A percentile compares a stretch with the other conserved stretches of the same genome.
These are phyloP conservation scores for Basidiobolus meristosporus DNA, from an alignment of 371 early-diverging fungal genomes.

Conservation along the genomic window DNA sequence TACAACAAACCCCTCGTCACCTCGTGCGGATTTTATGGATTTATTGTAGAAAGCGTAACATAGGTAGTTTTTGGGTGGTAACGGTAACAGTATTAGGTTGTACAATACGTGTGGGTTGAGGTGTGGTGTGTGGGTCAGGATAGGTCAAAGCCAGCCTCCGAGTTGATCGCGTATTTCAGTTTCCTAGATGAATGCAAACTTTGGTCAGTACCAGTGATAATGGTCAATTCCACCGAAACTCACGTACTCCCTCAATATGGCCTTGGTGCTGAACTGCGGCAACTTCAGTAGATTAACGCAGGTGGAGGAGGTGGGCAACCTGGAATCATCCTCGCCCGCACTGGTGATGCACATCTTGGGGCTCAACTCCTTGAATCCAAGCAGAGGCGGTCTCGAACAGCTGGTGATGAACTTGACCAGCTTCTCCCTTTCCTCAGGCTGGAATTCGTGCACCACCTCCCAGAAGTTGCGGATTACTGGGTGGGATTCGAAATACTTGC, in stretches of 20 bases:
- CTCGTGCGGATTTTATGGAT: no score
- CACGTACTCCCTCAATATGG: constrained; percentile 27
- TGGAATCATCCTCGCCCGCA: constrained; percentile 30
- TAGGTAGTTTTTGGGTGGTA: no score
- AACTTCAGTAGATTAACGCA: constrained; percentile 90
- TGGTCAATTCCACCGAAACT: neutral
- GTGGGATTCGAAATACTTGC: constrained; percentile 43
- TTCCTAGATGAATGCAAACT: constrained; percentile 20
- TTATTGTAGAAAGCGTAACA: no score
- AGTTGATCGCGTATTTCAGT: constrained; percentile 67
- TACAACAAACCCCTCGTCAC: no score
- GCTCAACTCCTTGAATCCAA: constrained; percentile 72
- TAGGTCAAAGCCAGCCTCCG: constrained; percentile 82
- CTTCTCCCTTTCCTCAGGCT: constrained; percentile 36
- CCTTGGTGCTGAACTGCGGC: constrained; percentile 47
- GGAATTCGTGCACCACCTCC: constrained; percentile 45
- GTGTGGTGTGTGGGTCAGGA: constrained; percentile 33
- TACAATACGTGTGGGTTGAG: neutral
- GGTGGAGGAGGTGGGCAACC: constrained; percentile 72
- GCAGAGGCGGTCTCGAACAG: constrained; percentile 76
- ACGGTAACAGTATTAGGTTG: no score
- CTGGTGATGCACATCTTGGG: constrained; percentile 57
- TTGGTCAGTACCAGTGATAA: neutral
- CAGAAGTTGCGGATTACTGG: constrained; percentile 64
- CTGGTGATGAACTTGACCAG: constrained; percentile 84